A percentile compares a stretch with the other conserved stretches of the same genome.
Conservation (phyloP, 2,329 filamentous ascomycete genomes). For the Colletotrichum sp. region DNA sequence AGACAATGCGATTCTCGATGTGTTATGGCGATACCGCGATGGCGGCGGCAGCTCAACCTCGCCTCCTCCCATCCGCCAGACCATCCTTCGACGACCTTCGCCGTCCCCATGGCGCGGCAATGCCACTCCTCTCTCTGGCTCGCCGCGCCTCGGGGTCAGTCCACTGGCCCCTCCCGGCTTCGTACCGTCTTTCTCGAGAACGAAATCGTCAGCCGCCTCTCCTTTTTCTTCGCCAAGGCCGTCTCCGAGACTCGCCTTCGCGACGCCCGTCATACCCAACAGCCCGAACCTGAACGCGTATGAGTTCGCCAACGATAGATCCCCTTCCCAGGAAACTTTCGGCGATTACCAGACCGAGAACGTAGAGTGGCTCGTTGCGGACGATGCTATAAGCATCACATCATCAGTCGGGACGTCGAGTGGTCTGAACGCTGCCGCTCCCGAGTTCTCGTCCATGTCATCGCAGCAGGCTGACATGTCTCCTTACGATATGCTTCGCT, state of each 20-base stretch:
- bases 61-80: constrained; percentile 85
- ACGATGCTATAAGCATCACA: constrained; percentile 80
- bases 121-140: constrained; percentile 81
- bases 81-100: constrained; percentile 86
- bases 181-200: constrained; percentile 77
- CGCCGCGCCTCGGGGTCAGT: constrained; percentile 80
- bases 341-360: constrained; percentile 93
- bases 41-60: constrained; percentile 69
- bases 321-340: constrained; percentile 82
- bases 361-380: constrained; percentile 96
- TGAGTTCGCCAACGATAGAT: constrained; percentile 85
- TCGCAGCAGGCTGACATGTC: constrained; percentile 87
- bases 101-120: constrained; percentile 92
- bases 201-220: constrained; percentile 80
- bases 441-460: constrained; percentile 71
- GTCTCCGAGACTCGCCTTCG: constrained; percentile 88
- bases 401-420: constrained; percentile 74
- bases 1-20: constrained; percentile 90
- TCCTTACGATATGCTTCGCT: constrained; percentile 96
- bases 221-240: constrained; percentile 94
- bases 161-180: constrained; percentile 87
- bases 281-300: constrained; percentile 95
- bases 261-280: constrained; percentile 89
- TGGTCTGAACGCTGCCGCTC: constrained; percentile 77
- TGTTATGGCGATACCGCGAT: constrained; percentile 84